These are phyloP conservation scores for Amanita fuliginea DNA, from an alignment of 768 basidiomycete species.

Conservation along the genomic window DNA sequence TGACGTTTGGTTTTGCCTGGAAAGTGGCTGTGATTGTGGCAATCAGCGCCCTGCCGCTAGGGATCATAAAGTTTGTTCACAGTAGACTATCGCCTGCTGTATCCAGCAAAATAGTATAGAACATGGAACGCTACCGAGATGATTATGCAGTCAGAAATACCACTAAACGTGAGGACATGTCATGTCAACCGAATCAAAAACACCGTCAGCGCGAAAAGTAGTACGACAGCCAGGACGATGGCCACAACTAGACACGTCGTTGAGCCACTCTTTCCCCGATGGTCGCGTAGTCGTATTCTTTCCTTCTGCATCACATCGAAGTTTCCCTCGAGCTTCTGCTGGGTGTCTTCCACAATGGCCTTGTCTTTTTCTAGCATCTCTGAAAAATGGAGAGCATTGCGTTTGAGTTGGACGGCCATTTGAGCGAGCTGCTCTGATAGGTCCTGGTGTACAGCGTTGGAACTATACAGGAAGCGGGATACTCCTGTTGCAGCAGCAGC, in stretches of 20 bases:
- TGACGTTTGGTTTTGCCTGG: constrained; percentile 82
- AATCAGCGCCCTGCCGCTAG: constrained; percentile 86
- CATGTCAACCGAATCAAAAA: constrained; percentile 48
- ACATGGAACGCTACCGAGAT: background rate
- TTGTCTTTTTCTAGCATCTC: constrained; percentile 66
- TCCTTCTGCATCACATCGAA: constrained; percentile 58
- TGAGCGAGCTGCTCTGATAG: constrained; percentile 63
- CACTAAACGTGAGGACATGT: too few relatives aligned
- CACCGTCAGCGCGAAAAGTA: constrained; percentile 65
- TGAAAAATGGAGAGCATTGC: constrained; percentile 74
- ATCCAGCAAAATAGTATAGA: constrained; percentile 79
- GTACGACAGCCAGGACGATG: constrained; percentile 51
- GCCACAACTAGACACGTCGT: constrained; percentile 67
- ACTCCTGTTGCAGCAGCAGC: constrained; percentile 19
- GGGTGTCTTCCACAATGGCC: constrained; percentile 51
- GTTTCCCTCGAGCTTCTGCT: constrained; percentile 67
- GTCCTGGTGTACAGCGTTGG: constrained; percentile 60
- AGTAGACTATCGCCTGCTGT: constrained; percentile 84
- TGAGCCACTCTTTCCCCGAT: constrained; percentile 49
- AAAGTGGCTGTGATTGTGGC: constrained; percentile 94
- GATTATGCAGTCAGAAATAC: background rate
- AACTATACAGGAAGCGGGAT: constrained; percentile 26
- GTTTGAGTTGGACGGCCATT: constrained; percentile 85
- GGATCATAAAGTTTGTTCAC: constrained; percentile 80
- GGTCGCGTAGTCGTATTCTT: constrained; percentile 46